Percentiles rank a stretch among this genome's conserved stretches.
These are phyloP conservation scores for Phytophthora brassicae DNA, from an alignment of 352 stramenopile genomes.

Conservation along the genomic window DNA sequence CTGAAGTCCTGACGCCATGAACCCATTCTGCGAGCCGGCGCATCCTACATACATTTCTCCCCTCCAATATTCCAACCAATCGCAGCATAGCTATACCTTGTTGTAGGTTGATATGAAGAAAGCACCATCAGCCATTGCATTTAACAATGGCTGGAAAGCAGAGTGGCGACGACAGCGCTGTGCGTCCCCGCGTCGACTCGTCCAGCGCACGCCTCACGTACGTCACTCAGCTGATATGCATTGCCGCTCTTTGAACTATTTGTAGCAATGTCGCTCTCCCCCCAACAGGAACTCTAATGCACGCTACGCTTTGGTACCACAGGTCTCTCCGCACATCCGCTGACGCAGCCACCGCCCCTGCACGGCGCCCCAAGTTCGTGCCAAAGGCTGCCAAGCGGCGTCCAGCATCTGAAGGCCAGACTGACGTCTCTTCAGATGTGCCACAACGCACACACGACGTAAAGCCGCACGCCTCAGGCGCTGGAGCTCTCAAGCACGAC, in stretches of 20 bases:
- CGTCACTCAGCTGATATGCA: conserved; percentile 12
- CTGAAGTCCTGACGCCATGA: too few species aligned
- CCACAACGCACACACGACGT: conserved; percentile 16
- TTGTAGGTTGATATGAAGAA: neutral
- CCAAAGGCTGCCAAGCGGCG: conserved; percentile 72
- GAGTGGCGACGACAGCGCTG: conserved; percentile 38
- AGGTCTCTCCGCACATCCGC: conserved; percentile 62
- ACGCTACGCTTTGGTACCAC: neutral
- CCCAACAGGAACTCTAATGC: neutral
- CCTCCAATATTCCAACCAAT: neutral
- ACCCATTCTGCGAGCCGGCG: too few species aligned
- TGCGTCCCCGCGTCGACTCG: conserved; percentile 68
- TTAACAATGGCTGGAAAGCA: conserved; percentile 45
- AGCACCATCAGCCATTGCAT: conserved; percentile 5
- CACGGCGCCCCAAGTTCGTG: conserved; percentile 76
- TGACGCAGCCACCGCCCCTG: conserved; percentile 32
- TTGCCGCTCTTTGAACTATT: neutral
- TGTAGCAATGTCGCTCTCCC: neutral
- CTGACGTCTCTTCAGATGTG: conserved; percentile 2
- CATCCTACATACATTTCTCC: neutral
- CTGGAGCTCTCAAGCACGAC: conserved; percentile 25
- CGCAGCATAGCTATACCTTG: neutral
- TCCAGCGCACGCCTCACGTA: conserved; percentile 72
- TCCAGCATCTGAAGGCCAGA: conserved; percentile 28
- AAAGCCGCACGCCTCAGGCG: conserved; percentile 25